Conservation (phyloP, 129 eudicot genomes). For the Centrapalus pauciflorus region DNA sequence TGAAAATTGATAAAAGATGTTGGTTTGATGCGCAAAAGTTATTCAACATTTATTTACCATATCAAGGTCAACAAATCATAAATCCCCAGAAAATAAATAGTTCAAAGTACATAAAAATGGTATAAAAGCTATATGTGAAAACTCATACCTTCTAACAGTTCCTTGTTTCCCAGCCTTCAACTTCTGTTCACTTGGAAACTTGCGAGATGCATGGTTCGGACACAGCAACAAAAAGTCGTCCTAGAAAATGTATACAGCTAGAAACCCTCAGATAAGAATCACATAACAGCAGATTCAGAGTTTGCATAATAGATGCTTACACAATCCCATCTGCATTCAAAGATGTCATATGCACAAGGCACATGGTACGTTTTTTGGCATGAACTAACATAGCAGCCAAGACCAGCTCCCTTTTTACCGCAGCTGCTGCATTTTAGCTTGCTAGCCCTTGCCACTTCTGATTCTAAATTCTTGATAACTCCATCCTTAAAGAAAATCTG, state of each 20-base stretch:
- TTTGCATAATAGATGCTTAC: slow-evolving; percentile 41
- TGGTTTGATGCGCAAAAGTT: too few relatives aligned
- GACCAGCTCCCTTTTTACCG: slow-evolving; percentile 81
- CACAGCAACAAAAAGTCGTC: slow-evolving; percentile 59
- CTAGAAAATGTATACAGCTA: slow-evolving; percentile 24
- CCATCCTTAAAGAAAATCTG: slow-evolving; percentile 50
- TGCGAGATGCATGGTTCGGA: slow-evolving; percentile 52
- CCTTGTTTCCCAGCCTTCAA: slow-evolving; percentile 33
- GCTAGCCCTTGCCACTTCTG: slow-evolving; percentile 68
- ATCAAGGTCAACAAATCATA: neutral
- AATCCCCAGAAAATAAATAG: neutral
- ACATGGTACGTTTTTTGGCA: slow-evolving; percentile 74
- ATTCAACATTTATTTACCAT: neutral
- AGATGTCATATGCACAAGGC: slow-evolving; percentile 63
- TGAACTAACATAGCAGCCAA: slow-evolving; percentile 69
- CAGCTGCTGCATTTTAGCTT: slow-evolving; percentile 77
- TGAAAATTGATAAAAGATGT: too few relatives aligned
- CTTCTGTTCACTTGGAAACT: slow-evolving; percentile 64
- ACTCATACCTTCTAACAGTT: slow-evolving; percentile 6
- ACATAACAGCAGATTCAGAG: neutral
- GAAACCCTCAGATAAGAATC: neutral
- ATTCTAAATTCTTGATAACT: slow-evolving; percentile 52
- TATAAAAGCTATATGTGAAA: neutral
- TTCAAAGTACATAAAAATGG: neutral
- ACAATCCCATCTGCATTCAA: slow-evolving; percentile 82